A percentile compares a stretch with the other conserved stretches of the same genome.
Evolutionary conservation across 225 moss, liverwort and hornwort genomes (phyloP).

Genomic region (Straminergon stramineum): DNA sequence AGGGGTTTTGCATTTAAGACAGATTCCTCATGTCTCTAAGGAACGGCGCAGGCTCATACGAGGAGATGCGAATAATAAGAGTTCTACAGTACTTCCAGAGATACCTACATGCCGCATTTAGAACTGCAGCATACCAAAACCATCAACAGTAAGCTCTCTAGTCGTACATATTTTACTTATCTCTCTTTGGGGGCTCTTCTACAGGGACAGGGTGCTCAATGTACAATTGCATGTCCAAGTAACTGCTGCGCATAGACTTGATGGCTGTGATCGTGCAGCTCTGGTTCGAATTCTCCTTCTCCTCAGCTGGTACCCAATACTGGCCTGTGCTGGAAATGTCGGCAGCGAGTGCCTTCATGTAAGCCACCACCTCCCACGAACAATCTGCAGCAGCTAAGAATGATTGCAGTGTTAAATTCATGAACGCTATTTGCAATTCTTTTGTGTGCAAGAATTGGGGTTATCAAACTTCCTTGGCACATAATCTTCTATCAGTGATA

Average conservation of each 20-base stretch:
- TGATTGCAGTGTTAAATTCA: not conserved
- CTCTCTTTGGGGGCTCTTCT: not conserved
- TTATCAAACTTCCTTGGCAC: not conserved
- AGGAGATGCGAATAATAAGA: not conserved
- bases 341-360: constrained; percentile 43
- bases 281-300: constrained; percentile 22
- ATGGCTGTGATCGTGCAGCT: constrained; percentile 51
- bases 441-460: not conserved
- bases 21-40: not conserved
- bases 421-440: not conserved
- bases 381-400: constrained; percentile 38
- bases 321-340: constrained; percentile 39
- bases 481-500: not conserved
- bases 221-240: constrained; percentile 65
- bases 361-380: constrained; percentile 77
- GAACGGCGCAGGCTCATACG: not conserved
- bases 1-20: not conserved
- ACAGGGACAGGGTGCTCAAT: constrained; percentile 50
- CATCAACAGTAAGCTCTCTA: not conserved
- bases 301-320: constrained; percentile 63
- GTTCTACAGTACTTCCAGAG: not conserved
- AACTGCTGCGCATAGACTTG: constrained; percentile 63
- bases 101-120: not conserved
- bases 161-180: not conserved
- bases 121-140: not conserved